Evolutionary conservation across 2,329 filamentous ascomycete genomes (phyloP), one percentile per base, ranked within the genome.

Genomic region (Sporothrix phasma): DNA sequence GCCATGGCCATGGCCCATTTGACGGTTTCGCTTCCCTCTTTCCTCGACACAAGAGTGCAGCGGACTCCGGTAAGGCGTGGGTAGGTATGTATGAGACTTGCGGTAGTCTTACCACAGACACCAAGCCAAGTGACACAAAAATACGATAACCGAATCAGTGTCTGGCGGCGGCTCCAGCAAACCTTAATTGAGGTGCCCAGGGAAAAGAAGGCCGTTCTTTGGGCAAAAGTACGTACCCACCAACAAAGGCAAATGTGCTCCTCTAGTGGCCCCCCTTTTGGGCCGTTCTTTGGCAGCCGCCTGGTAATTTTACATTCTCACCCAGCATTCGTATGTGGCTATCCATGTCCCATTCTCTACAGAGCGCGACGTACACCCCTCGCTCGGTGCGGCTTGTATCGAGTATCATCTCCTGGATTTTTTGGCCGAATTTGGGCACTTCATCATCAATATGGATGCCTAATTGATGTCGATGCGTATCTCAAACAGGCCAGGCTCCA

Each of bases 401-500:
- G 34, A n/a, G n/a, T n/a, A n/a, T n/a, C n/a, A n/a, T n/a, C n/a
- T n/a, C n/a, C n/a, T n/a, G n/a, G n/a, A n/a, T n/a, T n/a, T n/a
- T n/a, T n/a, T 37, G 51, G 49, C 49, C n/a, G 26, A n/a, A 19
- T 22, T 31, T 54, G 4, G 51, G 31, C 31, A 39, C 11, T 24
- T 22, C 19, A 3, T 24, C 13, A 58, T 29, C 7, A 62, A 62
- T 31, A 62, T 62, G 60, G 60, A 62, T 62, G 60, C 60, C 60
- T 62, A 62, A 31, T 53, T 17, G 19, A 24, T 24, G 31, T 56
- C 34, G 31, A 39, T 56, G 51, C n/a, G 31, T 45, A n/a, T 43
- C 22, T 59, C 37, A 45, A 59, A 59, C 54, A 45, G 22, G 37
- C 39, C 39, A 59, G 39, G 37, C 56, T 8, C 19, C 37, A n/a